These are phyloP conservation scores for Lodderomyces pseudojiufengensis DNA, from an alignment of 1,139 yeast species.

Conservation along the genomic window DNA sequence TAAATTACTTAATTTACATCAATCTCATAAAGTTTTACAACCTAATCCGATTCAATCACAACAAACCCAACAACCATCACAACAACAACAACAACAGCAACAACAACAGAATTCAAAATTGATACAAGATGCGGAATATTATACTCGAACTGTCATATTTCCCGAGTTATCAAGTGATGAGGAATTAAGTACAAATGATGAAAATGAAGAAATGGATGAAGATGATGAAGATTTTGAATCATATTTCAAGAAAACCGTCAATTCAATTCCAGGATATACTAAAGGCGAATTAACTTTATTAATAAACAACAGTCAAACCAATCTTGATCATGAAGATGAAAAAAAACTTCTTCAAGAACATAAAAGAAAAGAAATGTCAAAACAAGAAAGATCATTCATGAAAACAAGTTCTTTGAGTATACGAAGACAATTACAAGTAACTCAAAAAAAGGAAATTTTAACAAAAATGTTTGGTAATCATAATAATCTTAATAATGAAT, in stretches of 20 bases:
- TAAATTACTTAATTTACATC: conserved; percentile 30
- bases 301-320: conserved; percentile 7
- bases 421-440: conserved; percentile 39
- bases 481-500: conserved; percentile 38
- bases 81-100: not conserved
- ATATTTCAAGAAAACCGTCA: conserved; percentile 5
- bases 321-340: conserved; percentile 23
- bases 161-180: conserved; percentile 28
- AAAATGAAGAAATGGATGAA: not conserved
- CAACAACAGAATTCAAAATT: not conserved
- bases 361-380: conserved; percentile 29
- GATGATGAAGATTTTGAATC: not conserved
- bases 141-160: conserved; percentile 24
- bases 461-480: conserved; percentile 38
- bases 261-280: conserved; percentile 41
- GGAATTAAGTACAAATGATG: conserved; percentile 12
- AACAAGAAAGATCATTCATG: conserved; percentile 32
- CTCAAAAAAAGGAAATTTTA: conserved; percentile 40
- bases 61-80: conserved; percentile 3
- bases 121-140: conserved; percentile 3
- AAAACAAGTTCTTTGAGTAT: conserved; percentile 33
- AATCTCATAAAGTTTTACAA: conserved; percentile 18
- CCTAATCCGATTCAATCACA: conserved; percentile 5
- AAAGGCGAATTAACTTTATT: conserved; percentile 32
- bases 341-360: conserved; percentile 28